Percentiles rank a stretch among this genome's conserved stretches.
These are phyloP conservation scores for Sporothrix humicola DNA, from an alignment of 2,329 filamentous ascomycete genomes.

Conservation along the genomic window DNA sequence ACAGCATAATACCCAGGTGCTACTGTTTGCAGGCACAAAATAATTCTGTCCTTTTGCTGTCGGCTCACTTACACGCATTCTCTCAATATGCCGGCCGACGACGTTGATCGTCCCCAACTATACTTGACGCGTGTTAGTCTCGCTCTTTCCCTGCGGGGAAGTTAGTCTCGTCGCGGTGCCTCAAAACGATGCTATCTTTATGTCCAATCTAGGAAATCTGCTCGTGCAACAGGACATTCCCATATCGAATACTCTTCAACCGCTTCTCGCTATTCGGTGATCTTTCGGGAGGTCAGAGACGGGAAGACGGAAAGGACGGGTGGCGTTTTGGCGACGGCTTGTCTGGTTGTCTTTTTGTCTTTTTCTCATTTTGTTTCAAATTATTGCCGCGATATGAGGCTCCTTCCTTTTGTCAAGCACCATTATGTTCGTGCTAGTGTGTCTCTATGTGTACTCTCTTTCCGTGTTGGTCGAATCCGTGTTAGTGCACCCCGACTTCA, in stretches of 20 bases:
- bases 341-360: background rate
- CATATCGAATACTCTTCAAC: background rate
- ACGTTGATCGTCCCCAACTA: background rate
- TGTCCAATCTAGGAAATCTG: background rate
- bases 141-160: background rate
- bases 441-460: background rate
- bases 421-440: too few relatives aligned
- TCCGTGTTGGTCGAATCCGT: background rate
- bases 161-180: too few relatives aligned
- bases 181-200: too few relatives aligned
- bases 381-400: background rate
- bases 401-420: too few relatives aligned
- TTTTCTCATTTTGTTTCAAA: background rate
- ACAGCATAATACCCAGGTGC: too few relatives aligned
- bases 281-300: background rate
- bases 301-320: background rate
- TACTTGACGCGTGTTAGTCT: background rate
- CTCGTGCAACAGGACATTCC: background rate
- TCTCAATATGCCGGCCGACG: background rate
- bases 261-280: constrained; percentile 6
- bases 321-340: background rate
- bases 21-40: too few relatives aligned
- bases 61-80: background rate
- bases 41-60: too few relatives aligned
- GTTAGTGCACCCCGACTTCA: background rate